phyloP scores from a whole-genome alignment of 345 rosid genomes.

The Ailanthus altissimus region DNA sequence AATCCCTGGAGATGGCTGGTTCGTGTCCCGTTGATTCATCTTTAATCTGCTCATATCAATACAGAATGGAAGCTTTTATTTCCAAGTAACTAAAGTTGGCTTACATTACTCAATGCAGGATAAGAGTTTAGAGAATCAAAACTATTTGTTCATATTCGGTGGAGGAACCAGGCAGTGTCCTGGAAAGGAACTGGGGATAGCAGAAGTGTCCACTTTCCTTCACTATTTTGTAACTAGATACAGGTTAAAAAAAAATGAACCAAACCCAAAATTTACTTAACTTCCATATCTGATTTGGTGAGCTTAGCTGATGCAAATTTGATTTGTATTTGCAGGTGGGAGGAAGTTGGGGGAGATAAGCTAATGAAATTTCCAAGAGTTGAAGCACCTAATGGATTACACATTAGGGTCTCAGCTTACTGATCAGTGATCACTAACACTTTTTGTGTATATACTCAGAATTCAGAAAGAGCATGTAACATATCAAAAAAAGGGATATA shows the following conservation, averaged over 20 bases:
- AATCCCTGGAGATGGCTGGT: slow-evolving; percentile 99
- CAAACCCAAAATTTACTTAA: neutral
- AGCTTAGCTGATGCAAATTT: neutral
- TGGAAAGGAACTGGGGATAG: slow-evolving; percentile 90
- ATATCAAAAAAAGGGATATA: neutral
- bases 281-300: neutral
- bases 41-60: neutral
- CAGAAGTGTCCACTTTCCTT: slow-evolving; percentile 83
- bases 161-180: slow-evolving; percentile 93
- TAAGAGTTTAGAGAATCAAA: slow-evolving; percentile 59
- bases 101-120: slow-evolving; percentile 46
- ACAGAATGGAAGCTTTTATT: too few relatives aligned
- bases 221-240: slow-evolving; percentile 90
- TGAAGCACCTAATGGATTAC: slow-evolving; percentile 88
- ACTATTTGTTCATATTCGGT: slow-evolving; percentile 68
- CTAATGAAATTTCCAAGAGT: slow-evolving; percentile 88
- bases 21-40: neutral
- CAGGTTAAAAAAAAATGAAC: slow-evolving; percentile 40
- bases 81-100: neutral
- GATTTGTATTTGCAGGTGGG: slow-evolving; percentile 64
- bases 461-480: slow-evolving; percentile 22
- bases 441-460: slow-evolving; percentile 19
- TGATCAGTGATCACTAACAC: slow-evolving; percentile 18
- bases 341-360: slow-evolving; percentile 71
- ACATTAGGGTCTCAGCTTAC: slow-evolving; percentile 65